Conservation (phyloP, 2,329 filamentous ascomycete genomes). For the Penicillium sp. region DNA sequence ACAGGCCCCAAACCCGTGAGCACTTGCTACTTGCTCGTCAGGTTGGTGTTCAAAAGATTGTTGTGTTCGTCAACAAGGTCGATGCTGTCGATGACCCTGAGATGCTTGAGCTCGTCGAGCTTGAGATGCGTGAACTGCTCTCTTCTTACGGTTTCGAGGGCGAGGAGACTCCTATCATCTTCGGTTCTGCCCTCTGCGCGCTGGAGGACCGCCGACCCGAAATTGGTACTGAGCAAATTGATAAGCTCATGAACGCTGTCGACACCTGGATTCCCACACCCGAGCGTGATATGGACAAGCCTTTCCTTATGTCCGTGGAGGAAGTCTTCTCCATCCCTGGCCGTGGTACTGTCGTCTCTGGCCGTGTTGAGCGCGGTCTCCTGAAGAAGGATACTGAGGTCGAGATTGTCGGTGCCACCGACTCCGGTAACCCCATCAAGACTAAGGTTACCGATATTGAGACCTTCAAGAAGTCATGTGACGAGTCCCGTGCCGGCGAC, state of each 20-base stretch:
- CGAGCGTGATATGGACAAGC: slow-evolving; percentile 90
- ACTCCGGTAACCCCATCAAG: slow-evolving; percentile 68
- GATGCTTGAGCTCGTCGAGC: slow-evolving; percentile 99
- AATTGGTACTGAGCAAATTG: slow-evolving; percentile 83
- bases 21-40: slow-evolving; percentile 96
- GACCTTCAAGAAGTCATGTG: slow-evolving; percentile 99
- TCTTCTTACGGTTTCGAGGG: slow-evolving; percentile 93
- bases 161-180: slow-evolving; percentile 93
- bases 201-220: slow-evolving; percentile 83
- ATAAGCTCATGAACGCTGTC: slow-evolving; percentile 84
- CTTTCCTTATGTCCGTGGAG: slow-evolving; percentile 98
- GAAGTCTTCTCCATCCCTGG: slow-evolving; percentile 87
- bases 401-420: slow-evolving; percentile 87
- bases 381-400: slow-evolving; percentile 94
- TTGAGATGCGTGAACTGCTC: slow-evolving; percentile 99
- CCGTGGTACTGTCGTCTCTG: slow-evolving; percentile 94
- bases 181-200: slow-evolving; percentile 94
- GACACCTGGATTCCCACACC: slow-evolving; percentile 97
- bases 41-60: slow-evolving; percentile 96
- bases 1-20: slow-evolving; percentile 89
- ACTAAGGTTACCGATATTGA: slow-evolving; percentile 99
- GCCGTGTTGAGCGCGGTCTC: slow-evolving; percentile 92
- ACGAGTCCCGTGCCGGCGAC: slow-evolving; percentile 92
- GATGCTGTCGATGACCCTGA: slow-evolving; percentile 96
- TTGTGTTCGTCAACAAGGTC: slow-evolving; percentile 99